Base-by-base conservation (phyloP, 306 rosid species). In the Luffa acutangula region DNA sequence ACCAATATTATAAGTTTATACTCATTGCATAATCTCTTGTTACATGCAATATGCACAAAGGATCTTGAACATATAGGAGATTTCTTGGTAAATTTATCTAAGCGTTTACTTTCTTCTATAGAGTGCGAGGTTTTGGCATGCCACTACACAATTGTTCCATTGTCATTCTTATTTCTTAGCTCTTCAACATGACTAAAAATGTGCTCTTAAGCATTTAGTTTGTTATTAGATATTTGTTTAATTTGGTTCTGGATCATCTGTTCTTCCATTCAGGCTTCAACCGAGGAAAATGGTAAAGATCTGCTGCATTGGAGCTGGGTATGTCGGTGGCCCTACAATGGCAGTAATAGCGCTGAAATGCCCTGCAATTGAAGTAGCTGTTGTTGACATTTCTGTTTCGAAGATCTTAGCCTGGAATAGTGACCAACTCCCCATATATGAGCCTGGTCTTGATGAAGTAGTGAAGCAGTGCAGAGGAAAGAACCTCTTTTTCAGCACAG, bases 301-400 rank as follows among this genome's bases (percentile, higher is more conserved):
- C 18, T 93, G 93, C 77, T 93, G 97, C 80, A 89, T 93, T 80
- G 96, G 97, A 78, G 97, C 96, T 10, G 97, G 97, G 7, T 93
- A 90, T 42, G 93, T 93, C 9, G 96, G 96, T 36, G 96, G 97
- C 58, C 97, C 97, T 4, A 90, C 96, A 25, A 93, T 91, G 96
- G 93, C 93, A n/a, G 92, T 93, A 17, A 87, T 93, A 21, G 97
- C 96, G 14, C 87, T 89, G 60, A 93, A 91, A 73, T 88, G 97
- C 63, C 96, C 96, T 5, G 76, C 85, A 42, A 89, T 89, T 66
- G 91, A 89, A 79, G 97, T 93, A 21, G 91, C 81, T 1, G 96
- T 93, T 74, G 97, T 93, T 4, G 97, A 93, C 86, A 90, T 93
- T 73, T 93, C 92, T 10, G 79, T 83, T n/a, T 51, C 96, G 17